Conservation (phyloP, 2,329 filamentous ascomycete genomes). For the Penicillium griseofulvum region DNA sequence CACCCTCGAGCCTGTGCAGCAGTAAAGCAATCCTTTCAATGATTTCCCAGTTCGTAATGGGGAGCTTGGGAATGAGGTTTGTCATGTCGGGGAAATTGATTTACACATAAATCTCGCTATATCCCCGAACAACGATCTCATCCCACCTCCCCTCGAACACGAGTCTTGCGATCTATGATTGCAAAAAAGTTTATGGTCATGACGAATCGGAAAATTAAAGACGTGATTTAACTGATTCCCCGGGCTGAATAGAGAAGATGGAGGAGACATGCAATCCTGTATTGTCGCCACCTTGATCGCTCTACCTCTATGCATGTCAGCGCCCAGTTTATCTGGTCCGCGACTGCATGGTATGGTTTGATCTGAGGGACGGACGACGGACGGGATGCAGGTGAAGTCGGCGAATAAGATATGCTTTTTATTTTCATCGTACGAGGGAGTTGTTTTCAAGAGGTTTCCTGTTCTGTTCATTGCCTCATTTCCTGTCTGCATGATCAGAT, state of each 20-base stretch:
- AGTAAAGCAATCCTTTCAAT: slow-evolving; percentile 31
- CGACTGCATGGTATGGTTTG: slow-evolving; percentile 2
- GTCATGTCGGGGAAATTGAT: slow-evolving; percentile 14
- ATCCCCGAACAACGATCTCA: slow-evolving; percentile 11
- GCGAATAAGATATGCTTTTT: slow-evolving; percentile 29
- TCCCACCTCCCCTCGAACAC: slow-evolving; percentile 17
- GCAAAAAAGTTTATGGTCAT: slow-evolving; percentile 32
- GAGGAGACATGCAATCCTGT: slow-evolving; percentile 14
- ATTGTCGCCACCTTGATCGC: slow-evolving; percentile 17
- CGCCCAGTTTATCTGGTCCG: neutral
- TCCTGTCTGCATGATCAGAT: slow-evolving; percentile 20
- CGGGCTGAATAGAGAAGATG: slow-evolving; percentile 34
- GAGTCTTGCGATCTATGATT: slow-evolving; percentile 20
- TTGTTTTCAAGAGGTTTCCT: slow-evolving; percentile 30
- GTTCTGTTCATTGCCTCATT: slow-evolving; percentile 24
- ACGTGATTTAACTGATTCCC: slow-evolving; percentile 31
- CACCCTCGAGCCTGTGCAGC: slow-evolving; percentile 46
- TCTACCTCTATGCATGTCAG: slow-evolving; percentile 10
- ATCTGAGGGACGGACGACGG: slow-evolving; percentile 11
- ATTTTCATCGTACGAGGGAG: slow-evolving; percentile 34
- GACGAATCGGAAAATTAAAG: slow-evolving; percentile 27
- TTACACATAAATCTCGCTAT: slow-evolving; percentile 7
- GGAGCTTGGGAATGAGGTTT: slow-evolving; percentile 6
- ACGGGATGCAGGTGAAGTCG: slow-evolving; percentile 25
- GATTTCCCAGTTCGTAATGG: slow-evolving; percentile 18